A percentile compares a stretch with the other conserved stretches of the same genome.
Evolutionary conservation across 306 rosid species (phyloP).

Genomic region (Nissolia schottii): DNA sequence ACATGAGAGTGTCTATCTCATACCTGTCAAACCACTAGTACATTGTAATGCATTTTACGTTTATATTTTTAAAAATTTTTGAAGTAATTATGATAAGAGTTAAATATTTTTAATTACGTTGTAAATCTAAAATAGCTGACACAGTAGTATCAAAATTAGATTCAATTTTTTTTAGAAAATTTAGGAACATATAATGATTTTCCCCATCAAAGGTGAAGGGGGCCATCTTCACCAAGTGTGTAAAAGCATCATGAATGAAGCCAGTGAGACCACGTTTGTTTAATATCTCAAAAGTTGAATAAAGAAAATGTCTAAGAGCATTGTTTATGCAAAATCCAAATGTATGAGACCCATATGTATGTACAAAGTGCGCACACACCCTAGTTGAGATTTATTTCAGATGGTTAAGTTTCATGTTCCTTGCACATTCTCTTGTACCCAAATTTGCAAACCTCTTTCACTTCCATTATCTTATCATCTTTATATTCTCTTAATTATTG

Average conservation of each 20-base stretch:
- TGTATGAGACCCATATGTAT: conserved; percentile 16
- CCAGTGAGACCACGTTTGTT: conserved; percentile 46
- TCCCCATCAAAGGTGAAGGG: background rate
- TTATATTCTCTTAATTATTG: conserved; percentile 12
- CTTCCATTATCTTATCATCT: conserved; percentile 44
- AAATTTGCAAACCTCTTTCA: conserved; percentile 4
- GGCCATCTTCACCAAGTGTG: conserved; percentile 5
- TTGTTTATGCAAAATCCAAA: conserved; percentile 26
- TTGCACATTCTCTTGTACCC: conserved; percentile 32
- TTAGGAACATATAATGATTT: background rate
- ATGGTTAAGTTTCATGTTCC: conserved; percentile 21
- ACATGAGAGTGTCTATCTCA: too few relatives aligned
- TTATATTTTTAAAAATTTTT: too few relatives aligned
- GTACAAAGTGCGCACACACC: background rate
- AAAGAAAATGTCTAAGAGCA: conserved; percentile 11
- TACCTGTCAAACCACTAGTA: too few relatives aligned
- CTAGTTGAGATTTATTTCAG: background rate
- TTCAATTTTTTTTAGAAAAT: too few relatives aligned
- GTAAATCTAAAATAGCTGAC: too few relatives aligned
- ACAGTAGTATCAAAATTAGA: too few relatives aligned
- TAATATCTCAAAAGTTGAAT: background rate
- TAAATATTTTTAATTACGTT: too few relatives aligned
- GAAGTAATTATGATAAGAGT: background rate
- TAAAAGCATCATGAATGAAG: conserved; percentile 39
- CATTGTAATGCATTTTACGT: too few relatives aligned